A percentile compares a stretch with the other conserved stretches of the same genome.
phyloP scores from a whole-genome alignment of 2,329 filamentous ascomycete species.

The Fusarium austroafricanum region DNA sequence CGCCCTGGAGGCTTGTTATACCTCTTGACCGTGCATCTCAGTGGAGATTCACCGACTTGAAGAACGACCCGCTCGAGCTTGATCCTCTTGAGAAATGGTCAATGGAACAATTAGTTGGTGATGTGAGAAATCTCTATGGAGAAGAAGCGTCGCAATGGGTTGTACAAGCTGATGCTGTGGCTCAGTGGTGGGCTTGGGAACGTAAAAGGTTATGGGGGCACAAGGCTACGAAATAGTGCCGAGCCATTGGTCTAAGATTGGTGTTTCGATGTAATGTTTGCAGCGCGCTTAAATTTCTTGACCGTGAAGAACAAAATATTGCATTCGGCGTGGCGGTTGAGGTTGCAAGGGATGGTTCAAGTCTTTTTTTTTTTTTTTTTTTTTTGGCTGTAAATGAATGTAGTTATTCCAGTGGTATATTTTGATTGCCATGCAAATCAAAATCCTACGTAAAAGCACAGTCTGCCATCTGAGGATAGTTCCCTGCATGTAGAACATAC shows the following conservation, averaged over 20 bases:
- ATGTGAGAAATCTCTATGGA: conserved; percentile 33
- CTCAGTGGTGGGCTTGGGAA: conserved; percentile 31
- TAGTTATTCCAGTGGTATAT: no score
- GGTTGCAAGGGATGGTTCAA: neutral
- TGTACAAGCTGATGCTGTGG: conserved; percentile 30
- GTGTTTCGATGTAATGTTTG: neutral
- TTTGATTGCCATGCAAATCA: no score
- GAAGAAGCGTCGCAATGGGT: conserved; percentile 45
- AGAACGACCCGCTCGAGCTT: conserved; percentile 45
- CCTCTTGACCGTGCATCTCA: conserved; percentile 47
- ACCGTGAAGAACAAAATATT: neutral
- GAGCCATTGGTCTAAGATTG: neutral
- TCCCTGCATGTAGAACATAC: no score
- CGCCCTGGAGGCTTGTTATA: conserved; percentile 48
- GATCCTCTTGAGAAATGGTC: conserved; percentile 44
- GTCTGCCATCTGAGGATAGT: no score
- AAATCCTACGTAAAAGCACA: no score
- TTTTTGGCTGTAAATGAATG: no score
- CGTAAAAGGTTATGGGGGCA: conserved; percentile 32
- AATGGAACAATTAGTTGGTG: conserved; percentile 30
- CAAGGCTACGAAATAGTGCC: neutral
- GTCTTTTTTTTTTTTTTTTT: neutral
- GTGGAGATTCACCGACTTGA: conserved; percentile 48
- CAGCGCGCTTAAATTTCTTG: neutral
- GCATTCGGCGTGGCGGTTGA: neutral